Percentiles rank a stretch among this genome's conserved stretches.
These are phyloP conservation scores for Metarhizium robertsii DNA, from an alignment of 2,329 filamentous ascomycete species.

Conservation along the genomic window DNA sequence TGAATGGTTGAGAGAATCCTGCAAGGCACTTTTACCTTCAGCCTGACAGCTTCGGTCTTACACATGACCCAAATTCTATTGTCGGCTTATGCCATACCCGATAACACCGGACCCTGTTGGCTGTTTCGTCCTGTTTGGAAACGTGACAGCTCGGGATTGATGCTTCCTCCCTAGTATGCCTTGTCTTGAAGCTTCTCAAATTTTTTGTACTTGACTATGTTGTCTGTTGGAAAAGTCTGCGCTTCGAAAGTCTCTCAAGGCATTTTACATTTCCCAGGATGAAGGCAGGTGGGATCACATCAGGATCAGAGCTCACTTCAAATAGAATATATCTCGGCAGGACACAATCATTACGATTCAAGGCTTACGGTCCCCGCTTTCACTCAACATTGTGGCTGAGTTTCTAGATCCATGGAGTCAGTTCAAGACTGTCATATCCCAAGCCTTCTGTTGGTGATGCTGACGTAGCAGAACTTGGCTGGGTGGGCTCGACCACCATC, in stretches of 20 bases:
- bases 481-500: not conserved
- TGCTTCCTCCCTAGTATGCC: not conserved
- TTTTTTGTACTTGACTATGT: not conserved
- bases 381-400: not conserved
- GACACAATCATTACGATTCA: not conserved
- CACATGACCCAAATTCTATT: not conserved
- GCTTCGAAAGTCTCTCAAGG: not conserved
- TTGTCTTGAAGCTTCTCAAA: not conserved
- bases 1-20: not conserved
- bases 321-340: not conserved
- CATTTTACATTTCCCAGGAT: not conserved
- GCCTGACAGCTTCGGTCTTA: not conserved
- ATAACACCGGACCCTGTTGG: not conserved
- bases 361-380: not conserved
- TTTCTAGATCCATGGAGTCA: not conserved
- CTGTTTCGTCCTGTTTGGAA: not conserved
- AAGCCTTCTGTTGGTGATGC: not conserved
- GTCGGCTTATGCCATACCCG: not conserved
- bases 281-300: not conserved
- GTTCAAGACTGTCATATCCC: not conserved
- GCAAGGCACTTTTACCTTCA: not conserved
- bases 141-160: not conserved
- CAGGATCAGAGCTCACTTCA: not conserved
- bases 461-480: not conserved
- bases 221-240: not conserved